Evolutionary conservation across 176 grass and related monocot genomes (phyloP).

Genomic region (Paspalum vaginatum): DNA sequence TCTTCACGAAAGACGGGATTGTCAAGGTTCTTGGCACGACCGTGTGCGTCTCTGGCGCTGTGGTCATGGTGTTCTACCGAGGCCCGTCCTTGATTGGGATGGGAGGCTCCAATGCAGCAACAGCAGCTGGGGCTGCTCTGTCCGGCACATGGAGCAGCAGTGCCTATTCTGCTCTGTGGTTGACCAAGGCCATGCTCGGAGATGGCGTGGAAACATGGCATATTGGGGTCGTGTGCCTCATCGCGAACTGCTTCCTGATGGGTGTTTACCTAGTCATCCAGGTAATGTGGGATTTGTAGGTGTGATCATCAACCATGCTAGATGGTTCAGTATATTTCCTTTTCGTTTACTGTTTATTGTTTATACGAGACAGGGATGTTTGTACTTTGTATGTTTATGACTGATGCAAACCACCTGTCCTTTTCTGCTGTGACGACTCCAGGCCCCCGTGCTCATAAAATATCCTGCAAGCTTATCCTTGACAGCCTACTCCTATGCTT

Average conservation of each 20-base stretch:
- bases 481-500: conserved; percentile 87
- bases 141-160: conserved; percentile 34
- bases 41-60: conserved; percentile 77
- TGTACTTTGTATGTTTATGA: neutral
- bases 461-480: conserved; percentile 90
- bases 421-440: conserved; percentile 33
- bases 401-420: neutral
- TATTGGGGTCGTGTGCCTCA: conserved; percentile 76
- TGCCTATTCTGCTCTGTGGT: conserved; percentile 35
- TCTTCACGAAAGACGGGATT: conserved; percentile 63
- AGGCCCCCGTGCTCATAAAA: conserved; percentile 81
- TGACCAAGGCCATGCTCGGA: conserved; percentile 34
- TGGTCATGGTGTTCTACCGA: conserved; percentile 76
- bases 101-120: conserved; percentile 15
- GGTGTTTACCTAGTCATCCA: conserved; percentile 89
- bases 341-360: neutral
- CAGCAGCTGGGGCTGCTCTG: conserved; percentile 1
- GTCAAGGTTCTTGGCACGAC: conserved; percentile 68
- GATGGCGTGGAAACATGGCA: conserved; percentile 59
- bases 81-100: conserved; percentile 75
- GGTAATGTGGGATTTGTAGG: conserved; percentile 36
- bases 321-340: too few relatives aligned
- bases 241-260: conserved; percentile 89
- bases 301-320: too few relatives aligned
- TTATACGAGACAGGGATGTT: neutral